These are phyloP conservation scores for Barnettozyma wickerhamii DNA, from an alignment of 805 yeast genomes.

Conservation along the genomic window DNA sequence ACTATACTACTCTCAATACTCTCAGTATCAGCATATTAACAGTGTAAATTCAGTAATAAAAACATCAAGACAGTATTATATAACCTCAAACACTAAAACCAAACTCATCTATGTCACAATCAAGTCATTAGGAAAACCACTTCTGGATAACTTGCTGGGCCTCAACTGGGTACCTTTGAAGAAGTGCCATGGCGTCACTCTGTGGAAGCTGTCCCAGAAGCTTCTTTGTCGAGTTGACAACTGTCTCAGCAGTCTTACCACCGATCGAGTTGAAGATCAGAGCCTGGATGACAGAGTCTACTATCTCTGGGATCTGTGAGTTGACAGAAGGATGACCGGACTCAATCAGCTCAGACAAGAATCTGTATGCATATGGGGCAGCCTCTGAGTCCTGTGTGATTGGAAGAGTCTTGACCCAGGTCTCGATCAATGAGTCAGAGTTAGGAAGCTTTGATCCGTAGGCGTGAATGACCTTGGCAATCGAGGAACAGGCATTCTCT, in stretches of 20 bases:
- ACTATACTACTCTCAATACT: too few species aligned
- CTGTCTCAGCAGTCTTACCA: slow-evolving; percentile 68
- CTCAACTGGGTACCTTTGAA: slow-evolving; percentile 59
- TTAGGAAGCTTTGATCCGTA: slow-evolving; percentile 58
- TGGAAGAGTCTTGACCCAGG: slow-evolving; percentile 83
- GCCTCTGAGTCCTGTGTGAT: slow-evolving; percentile 81
- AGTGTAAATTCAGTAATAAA: not conserved
- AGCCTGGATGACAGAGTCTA: slow-evolving; percentile 72
- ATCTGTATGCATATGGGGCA: slow-evolving; percentile 78
- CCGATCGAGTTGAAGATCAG: slow-evolving; percentile 58
- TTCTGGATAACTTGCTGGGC: slow-evolving; percentile 56
- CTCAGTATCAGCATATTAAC: too few species aligned
- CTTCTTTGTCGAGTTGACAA: slow-evolving; percentile 58
- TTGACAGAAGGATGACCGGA: slow-evolving; percentile 56
- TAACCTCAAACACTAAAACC: not conserved
- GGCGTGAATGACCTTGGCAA: slow-evolving; percentile 75
- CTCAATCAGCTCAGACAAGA: slow-evolving; percentile 67
- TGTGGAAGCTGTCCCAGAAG: slow-evolving; percentile 64
- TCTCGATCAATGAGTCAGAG: slow-evolving; percentile 55
- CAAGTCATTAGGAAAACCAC: slow-evolving; percentile 47
- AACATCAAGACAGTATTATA: not conserved
- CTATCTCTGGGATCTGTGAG: slow-evolving; percentile 51
- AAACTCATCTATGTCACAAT: not conserved
- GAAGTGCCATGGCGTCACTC: slow-evolving; percentile 57
- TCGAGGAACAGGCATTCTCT: slow-evolving; percentile 77